These are phyloP conservation scores for Deinandra increscens DNA, from an alignment of 129 eudicot species.

Conservation along the genomic window DNA sequence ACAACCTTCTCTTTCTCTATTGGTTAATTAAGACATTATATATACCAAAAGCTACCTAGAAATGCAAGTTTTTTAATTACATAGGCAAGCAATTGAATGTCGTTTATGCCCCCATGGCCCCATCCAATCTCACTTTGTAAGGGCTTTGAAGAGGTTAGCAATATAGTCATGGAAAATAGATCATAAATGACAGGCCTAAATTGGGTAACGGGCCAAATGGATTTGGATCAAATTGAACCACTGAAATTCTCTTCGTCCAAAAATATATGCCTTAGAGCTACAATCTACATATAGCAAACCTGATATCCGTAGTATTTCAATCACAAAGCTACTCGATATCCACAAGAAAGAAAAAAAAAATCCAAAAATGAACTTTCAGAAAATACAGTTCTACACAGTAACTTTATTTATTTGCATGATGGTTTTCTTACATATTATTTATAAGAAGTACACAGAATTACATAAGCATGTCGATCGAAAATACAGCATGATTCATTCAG, in stretches of 20 bases:
- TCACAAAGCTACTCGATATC: neutral
- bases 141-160: constrained; percentile 11
- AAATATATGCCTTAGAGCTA: neutral
- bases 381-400: neutral
- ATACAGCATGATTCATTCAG: constrained; percentile 21
- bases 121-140: constrained; percentile 2
- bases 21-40: neutral
- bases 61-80: neutral
- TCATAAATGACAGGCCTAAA: neutral
- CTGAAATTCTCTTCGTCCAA: neutral
- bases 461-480: constrained; percentile 7
- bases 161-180: neutral
- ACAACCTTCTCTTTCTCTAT: neutral
- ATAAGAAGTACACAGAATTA: neutral
- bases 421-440: constrained; percentile 8
- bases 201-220: neutral
- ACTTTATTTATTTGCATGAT: constrained; percentile 26
- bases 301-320: constrained; percentile 4
- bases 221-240: neutral
- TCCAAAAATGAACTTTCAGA: neutral
- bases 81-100: neutral
- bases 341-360: neutral
- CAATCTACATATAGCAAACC: neutral
- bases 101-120: neutral
- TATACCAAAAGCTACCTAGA: neutral